Percentiles rank a stretch among this genome's conserved stretches.
Evolutionary conservation across 192 early-diverging fungal species (phyloP).

Genomic region (Martensiomyces pterosporus): DNA sequence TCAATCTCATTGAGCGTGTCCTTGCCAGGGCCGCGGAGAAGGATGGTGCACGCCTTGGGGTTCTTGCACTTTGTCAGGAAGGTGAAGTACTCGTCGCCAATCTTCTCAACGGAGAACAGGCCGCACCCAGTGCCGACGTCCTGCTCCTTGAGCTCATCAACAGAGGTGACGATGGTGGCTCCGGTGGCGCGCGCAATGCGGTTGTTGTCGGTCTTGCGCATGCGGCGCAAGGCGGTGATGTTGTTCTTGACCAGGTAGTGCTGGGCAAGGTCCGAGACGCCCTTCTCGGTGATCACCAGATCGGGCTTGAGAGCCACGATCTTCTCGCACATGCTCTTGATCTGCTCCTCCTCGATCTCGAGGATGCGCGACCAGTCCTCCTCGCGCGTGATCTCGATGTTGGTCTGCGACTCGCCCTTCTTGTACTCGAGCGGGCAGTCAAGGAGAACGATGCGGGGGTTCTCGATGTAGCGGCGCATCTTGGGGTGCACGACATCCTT

Average conservation of each 20-base stretch:
- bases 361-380: constrained; percentile 93
- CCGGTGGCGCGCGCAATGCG: constrained; percentile 97
- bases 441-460: constrained; percentile 91
- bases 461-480: constrained; percentile 92
- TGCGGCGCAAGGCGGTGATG: constrained; percentile 96
- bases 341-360: constrained; percentile 99
- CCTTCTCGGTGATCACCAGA: constrained; percentile 98
- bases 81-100: constrained; percentile 99
- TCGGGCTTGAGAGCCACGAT: constrained; percentile 96
- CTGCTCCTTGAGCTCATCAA: constrained; percentile 93
- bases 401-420: constrained; percentile 99
- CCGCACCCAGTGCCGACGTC: constrained; percentile 97
- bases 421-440: constrained; percentile 99
- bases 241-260: constrained; percentile 97
- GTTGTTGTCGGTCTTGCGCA: constrained; percentile 98
- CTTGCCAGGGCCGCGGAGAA: constrained; percentile 95
- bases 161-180: constrained; percentile 92
- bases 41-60: constrained; percentile 98
- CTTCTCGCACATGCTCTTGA: constrained; percentile 94
- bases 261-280: constrained; percentile 97
- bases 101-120: constrained; percentile 91
- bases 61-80: constrained; percentile 91
- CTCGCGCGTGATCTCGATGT: constrained; percentile 97
- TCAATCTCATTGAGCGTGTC: constrained; percentile 98
- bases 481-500: constrained; percentile 99